Evolutionary conservation across 192 early-diverging fungal species (phyloP).

Genomic region (Lobosporangium transversale): DNA sequence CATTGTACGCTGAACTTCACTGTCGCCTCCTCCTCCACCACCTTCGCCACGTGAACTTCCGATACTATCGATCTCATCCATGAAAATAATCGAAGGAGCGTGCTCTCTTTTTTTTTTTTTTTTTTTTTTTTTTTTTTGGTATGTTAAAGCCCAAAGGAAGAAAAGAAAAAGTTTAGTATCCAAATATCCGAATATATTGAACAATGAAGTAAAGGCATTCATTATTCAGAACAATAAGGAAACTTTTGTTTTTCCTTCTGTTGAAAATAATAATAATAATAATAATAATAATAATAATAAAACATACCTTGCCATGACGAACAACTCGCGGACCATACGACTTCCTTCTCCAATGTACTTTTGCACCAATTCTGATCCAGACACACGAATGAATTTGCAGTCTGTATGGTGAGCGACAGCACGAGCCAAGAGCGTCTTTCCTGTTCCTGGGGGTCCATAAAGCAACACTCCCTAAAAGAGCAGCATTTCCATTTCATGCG

Average conservation of each 20-base stretch:
- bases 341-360: slow-evolving; percentile 95
- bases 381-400: slow-evolving; percentile 91
- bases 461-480: slow-evolving; percentile 81
- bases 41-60: slow-evolving; percentile 86
- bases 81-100: slow-evolving; percentile 92
- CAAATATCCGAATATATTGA: neutral
- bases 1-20: slow-evolving; percentile 93
- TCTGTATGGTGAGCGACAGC: slow-evolving; percentile 95
- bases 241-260: no score
- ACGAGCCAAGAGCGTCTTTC: slow-evolving; percentile 88
- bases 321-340: slow-evolving; percentile 91
- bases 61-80: slow-evolving; percentile 94
- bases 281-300: no score
- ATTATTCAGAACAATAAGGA: no score
- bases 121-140: no score
- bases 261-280: no score
- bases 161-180: neutral
- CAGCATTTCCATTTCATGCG: neutral
- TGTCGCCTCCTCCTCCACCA: slow-evolving; percentile 82
- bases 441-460: slow-evolving; percentile 90
- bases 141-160: neutral
- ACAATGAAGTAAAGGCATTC: neutral
- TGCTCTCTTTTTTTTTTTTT: no score
- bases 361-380: slow-evolving; percentile 90
- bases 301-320: slow-evolving; percentile 82